Evolutionary conservation across 441 rosid species (phyloP), one percentile per base, ranked within the genome.

Genomic region (Cnidoscolus chayamansa): DNA sequence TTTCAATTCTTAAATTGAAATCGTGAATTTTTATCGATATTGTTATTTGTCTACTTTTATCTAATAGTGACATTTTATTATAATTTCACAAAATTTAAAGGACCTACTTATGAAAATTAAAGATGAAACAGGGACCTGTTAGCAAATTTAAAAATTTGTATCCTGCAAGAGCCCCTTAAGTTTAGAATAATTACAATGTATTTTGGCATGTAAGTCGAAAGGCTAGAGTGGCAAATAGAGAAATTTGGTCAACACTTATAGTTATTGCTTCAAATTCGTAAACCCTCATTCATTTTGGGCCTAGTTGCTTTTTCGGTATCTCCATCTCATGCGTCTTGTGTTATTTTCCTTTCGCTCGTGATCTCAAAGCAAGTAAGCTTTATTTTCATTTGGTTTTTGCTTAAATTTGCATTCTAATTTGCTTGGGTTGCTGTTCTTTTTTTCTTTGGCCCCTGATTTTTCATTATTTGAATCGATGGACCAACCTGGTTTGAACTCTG

Each of bases 81-180:
- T 51, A 58, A 37, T 48, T 48, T 10, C 31, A 45, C 57, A 25
- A n/a, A 50, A 13, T 7, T 15, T 4, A 1, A 37, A 10, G 31
- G 31, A 45, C 68, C 70, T 63, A 15, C 10, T 13, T 54, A 2
- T 54, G 63, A 56, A 72, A 72, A 40, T 43, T 4, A 9, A 54
- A 55, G 51, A 19, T 53, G 8, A 11, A 3, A 7, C 3, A 72
- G 43, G 68, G 69, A 51, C 11, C n/a, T 55, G 12, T 20, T 10
- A 51, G 64, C 75, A 72, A 64, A 63, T 63, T 20, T 2, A 25
- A 45, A 54, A 72, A 15, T 10, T 64, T 16, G 1, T 6, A 43
- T 72, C 25, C 53, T 65, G 47, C 63, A 72, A 72, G 17, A 53
- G 63, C 75, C 75, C 69, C 62, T 30, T 19, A 45, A 55, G 11